Percentiles rank a stretch among this genome's conserved stretches.
Conservation (phyloP, 495 filamentous ascomycete genomes). For the Penicillium malachiteum region DNA sequence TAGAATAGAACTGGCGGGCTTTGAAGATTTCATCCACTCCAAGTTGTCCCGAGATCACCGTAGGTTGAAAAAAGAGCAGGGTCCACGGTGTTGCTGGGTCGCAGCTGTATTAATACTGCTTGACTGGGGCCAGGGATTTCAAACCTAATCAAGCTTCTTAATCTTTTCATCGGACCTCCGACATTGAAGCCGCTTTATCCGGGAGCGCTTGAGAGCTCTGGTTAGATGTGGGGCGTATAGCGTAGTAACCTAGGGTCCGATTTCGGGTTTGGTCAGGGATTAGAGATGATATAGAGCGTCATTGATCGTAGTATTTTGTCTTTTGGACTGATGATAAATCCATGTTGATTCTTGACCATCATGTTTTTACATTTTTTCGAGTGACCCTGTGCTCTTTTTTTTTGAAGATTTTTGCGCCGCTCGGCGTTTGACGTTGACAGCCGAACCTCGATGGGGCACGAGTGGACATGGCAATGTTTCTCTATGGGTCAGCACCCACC, state of each 20-base stretch:
- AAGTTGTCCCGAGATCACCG: too few species aligned
- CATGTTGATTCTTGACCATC: background rate
- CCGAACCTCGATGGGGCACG: background rate
- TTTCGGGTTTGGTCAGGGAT: background rate
- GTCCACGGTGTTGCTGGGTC: too few species aligned
- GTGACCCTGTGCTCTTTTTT: background rate
- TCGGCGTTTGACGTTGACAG: background rate
- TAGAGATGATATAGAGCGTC: too few species aligned
- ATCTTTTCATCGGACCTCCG: slow-evolving; percentile 17
- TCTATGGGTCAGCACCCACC: background rate
- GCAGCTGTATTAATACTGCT: background rate
- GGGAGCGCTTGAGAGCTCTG: slow-evolving; percentile 3
- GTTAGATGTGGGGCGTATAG: slow-evolving; percentile 2
- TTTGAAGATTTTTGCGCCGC: background rate
- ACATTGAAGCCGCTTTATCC: slow-evolving; percentile 20
- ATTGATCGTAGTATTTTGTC: too few species aligned
- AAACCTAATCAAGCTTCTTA: background rate
- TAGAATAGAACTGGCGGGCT: background rate
- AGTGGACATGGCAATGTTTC: background rate
- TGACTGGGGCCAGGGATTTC: too few species aligned
- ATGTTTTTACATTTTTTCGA: background rate
- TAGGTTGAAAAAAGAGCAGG: too few species aligned
- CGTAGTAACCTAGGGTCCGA: background rate
- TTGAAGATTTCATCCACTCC: background rate
- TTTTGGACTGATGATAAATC: background rate